Evolutionary conservation across 768 basidiomycete genomes (phyloP).

Genomic region (Phaeolepiota aurea): DNA sequence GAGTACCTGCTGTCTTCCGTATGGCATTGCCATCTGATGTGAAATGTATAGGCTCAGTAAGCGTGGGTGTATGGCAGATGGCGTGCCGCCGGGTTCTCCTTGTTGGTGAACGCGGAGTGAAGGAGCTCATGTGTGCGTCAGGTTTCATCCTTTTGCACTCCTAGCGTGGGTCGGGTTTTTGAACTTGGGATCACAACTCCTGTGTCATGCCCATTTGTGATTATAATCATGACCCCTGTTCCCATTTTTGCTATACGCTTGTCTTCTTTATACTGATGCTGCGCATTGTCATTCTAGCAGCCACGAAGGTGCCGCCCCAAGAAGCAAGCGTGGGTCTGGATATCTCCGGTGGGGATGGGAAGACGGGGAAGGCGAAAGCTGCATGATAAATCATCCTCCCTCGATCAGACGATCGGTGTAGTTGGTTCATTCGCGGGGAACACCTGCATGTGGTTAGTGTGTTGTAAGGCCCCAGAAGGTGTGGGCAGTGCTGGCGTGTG

Average conservation of each 20-base stretch:
- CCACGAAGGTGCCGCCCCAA: background rate
- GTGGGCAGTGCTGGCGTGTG: no score
- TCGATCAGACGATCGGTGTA: background rate
- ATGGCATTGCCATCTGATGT: background rate
- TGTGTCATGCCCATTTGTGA: background rate
- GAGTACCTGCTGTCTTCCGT: slow-evolving; percentile 11
- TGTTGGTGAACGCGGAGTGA: slow-evolving; percentile 65
- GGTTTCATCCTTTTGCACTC: background rate
- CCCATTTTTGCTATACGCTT: background rate
- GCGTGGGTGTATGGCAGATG: slow-evolving; percentile 93
- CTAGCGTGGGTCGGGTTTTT: background rate
- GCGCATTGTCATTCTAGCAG: background rate
- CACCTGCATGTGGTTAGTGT: background rate
- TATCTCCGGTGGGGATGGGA: slow-evolving; percentile 1
- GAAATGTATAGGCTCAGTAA: slow-evolving; percentile 70
- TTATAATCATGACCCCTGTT: background rate
- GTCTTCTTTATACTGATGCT: background rate
- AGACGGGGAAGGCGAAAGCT: background rate
- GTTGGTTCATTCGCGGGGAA: background rate
- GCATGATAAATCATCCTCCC: slow-evolving; percentile 1
- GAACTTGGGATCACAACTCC: no score
- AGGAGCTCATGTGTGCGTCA: slow-evolving; percentile 41
- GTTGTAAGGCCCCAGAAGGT: no score
- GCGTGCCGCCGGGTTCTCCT: slow-evolving; percentile 82
- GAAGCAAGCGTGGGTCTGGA: background rate